Evolutionary conservation across 2,329 filamentous ascomycete species (phyloP).

Genomic region (Zymoseptoria tritici): DNA sequence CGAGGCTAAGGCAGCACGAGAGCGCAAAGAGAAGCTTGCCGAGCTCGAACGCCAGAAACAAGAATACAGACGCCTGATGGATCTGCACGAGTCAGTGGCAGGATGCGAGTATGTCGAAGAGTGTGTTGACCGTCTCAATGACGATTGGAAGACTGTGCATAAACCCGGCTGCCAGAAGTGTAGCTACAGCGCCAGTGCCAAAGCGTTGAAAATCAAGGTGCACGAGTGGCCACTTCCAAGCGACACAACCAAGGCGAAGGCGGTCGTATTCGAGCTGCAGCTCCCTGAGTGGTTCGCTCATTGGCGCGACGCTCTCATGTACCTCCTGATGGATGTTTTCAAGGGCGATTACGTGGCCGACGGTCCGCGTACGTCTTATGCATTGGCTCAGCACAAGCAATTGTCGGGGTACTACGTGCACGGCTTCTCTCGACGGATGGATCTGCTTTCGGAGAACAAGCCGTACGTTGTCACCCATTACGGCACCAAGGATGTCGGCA

Average conservation of each 20-base stretch:
- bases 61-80: neutral
- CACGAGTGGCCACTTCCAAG: constrained; percentile 46
- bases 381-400: neutral
- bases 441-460: neutral
- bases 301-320: constrained; percentile 39
- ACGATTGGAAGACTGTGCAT: neutral
- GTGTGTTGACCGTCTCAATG: neutral
- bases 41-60: constrained; percentile 28
- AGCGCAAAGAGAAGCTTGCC: constrained; percentile 29
- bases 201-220: constrained; percentile 11
- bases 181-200: neutral
- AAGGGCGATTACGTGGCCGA: neutral
- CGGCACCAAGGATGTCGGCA: neutral
- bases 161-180: neutral
- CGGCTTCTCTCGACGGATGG: neutral
- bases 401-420: neutral
- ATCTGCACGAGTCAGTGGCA: neutral
- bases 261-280: constrained; percentile 46
- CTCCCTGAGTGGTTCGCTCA: constrained; percentile 38
- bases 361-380: neutral
- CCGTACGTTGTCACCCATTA: neutral
- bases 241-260: constrained; percentile 29
- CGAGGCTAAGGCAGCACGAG: constrained; percentile 24
- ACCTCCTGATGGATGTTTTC: neutral
- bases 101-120: neutral